Conservation (phyloP, 2,329 filamentous ascomycete species). For the Botrytis squamosa region DNA sequence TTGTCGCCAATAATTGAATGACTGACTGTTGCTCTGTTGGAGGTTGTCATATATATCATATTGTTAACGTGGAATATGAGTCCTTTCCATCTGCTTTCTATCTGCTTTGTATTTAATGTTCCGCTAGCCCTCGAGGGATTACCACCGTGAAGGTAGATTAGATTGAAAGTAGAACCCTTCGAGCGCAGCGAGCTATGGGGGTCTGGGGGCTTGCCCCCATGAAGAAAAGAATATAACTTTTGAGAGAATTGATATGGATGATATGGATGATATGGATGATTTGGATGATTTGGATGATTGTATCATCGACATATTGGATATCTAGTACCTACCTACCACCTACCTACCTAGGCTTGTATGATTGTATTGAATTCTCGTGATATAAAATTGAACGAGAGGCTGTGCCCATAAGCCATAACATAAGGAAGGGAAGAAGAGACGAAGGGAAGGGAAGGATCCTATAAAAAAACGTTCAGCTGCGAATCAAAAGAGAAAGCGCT, state of each 20-base stretch:
- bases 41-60: neutral
- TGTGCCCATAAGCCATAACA: neutral
- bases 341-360: no score
- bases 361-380: neutral
- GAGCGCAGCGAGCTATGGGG: neutral
- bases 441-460: neutral
- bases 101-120: neutral
- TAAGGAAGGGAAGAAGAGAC: neutral
- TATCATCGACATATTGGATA: neutral
- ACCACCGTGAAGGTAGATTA: neutral
- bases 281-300: neutral
- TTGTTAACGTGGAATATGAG: neutral
- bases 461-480: neutral
- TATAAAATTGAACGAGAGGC: neutral
- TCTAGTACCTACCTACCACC: neutral
- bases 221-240: neutral
- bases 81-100: neutral
- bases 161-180: neutral
- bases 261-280: no score
- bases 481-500: constrained; percentile 4
- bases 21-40: neutral
- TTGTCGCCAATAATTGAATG: neutral
- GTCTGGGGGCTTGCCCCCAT: constrained; percentile 1
- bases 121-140: neutral
- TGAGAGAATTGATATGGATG: neutral